phyloP scores from a whole-genome alignment of 176 grass and related monocot species.

The Secale cereale region DNA sequence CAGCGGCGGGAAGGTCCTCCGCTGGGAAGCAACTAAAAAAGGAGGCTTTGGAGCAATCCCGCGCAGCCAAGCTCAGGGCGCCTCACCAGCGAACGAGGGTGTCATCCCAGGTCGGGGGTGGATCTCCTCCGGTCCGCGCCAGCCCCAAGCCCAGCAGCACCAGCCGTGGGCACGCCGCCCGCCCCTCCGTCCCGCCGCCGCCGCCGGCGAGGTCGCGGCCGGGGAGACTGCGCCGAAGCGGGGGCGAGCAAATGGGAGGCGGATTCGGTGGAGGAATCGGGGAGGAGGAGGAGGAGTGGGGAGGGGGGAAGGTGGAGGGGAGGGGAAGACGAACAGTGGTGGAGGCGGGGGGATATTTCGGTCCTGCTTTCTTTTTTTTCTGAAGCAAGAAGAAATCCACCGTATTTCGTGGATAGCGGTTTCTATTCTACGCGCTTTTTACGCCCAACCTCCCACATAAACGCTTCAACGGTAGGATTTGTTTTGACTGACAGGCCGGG shows the following conservation, averaged over 20 bases:
- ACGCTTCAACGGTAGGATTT: not conserved
- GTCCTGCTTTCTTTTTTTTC: not conserved
- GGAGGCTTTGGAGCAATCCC: not conserved
- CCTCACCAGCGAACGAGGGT: not conserved
- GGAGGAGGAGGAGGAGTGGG: not conserved
- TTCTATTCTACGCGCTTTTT: not conserved
- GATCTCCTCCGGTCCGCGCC: constrained; percentile 5
- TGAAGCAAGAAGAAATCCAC: no score
- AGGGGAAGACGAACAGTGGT: not conserved
- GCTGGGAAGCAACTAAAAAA: not conserved
- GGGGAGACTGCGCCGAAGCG: not conserved
- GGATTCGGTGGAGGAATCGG: not conserved
- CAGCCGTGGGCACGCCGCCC: not conserved
- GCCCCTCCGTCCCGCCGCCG: not conserved
- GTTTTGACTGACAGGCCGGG: not conserved
- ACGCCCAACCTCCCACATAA: no score
- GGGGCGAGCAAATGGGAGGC: not conserved
- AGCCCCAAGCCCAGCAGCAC: not conserved
- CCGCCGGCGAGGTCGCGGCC: not conserved
- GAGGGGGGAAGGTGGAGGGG: not conserved
- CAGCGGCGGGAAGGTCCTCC: not conserved
- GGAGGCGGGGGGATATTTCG: not conserved
- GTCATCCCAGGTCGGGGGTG: not conserved
- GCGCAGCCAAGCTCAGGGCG: not conserved
- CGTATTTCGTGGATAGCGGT: not conserved